phyloP scores from a whole-genome alignment of 1,284 basidiomycete species.

The Cryptococcus sp. region DNA sequence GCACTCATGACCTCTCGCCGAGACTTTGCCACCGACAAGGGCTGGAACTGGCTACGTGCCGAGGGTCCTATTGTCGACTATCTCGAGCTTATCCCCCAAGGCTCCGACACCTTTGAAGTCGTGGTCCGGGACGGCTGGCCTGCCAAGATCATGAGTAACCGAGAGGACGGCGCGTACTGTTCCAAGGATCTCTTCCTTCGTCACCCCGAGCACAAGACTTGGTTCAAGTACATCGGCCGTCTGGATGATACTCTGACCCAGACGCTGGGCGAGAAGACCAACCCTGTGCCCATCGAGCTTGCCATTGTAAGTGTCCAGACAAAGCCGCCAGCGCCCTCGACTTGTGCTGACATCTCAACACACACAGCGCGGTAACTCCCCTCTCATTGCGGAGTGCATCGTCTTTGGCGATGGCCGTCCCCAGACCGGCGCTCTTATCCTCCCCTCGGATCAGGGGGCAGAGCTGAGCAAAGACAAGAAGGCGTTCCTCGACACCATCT shows the following conservation, averaged over 20 bases:
- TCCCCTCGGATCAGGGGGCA: slow-evolving; percentile 56
- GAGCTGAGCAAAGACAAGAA: slow-evolving; percentile 50
- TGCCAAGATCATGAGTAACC: slow-evolving; percentile 57
- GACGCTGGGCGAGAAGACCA: slow-evolving; percentile 58
- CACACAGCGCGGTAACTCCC: slow-evolving; percentile 48
- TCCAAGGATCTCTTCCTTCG: slow-evolving; percentile 60
- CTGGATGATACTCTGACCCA: slow-evolving; percentile 58
- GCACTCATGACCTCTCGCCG: slow-evolving; percentile 54
- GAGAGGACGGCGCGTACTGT: slow-evolving; percentile 59
- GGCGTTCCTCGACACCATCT: slow-evolving; percentile 49
- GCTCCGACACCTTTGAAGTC: slow-evolving; percentile 56
- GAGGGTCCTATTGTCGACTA: slow-evolving; percentile 51
- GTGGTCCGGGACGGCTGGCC: slow-evolving; percentile 60
- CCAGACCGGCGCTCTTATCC: slow-evolving; percentile 58
- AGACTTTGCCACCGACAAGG: slow-evolving; percentile 56
- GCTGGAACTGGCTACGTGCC: slow-evolving; percentile 60
- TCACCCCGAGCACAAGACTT: slow-evolving; percentile 51
- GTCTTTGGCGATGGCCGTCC: slow-evolving; percentile 60
- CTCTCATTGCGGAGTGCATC: slow-evolving; percentile 55
- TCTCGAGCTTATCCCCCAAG: slow-evolving; percentile 54
- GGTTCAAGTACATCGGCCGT: slow-evolving; percentile 60
- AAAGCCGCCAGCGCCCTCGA: too few relatives aligned
- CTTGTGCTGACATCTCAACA: not conserved
- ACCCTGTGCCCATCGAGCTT: slow-evolving; percentile 53
- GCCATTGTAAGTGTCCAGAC: slow-evolving; percentile 44